A percentile compares a stretch with the other conserved stretches of the same genome.
Evolutionary conservation across 2,329 filamentous ascomycete species (phyloP).

Genomic region (Atkinsonella texensis): DNA sequence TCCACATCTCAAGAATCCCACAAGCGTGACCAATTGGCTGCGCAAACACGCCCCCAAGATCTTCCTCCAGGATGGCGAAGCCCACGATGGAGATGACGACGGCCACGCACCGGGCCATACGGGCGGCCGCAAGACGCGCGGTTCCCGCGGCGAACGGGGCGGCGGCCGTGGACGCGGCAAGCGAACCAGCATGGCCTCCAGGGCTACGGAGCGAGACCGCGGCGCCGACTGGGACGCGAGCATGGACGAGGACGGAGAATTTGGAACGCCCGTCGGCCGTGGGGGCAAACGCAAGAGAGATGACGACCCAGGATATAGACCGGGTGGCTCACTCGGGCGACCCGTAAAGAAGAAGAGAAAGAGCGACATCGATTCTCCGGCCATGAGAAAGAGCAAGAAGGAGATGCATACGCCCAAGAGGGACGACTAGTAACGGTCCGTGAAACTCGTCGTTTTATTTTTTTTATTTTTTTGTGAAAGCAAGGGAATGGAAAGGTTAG

Average conservation of each 20-base stretch:
- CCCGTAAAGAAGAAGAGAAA: conserved; percentile 48
- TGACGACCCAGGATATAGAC: conserved; percentile 47
- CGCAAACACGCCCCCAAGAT: conserved; percentile 73
- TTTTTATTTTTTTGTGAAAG: no score
- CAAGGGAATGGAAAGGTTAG: no score
- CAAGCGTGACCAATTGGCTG: conserved; percentile 93
- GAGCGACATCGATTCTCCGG: conserved; percentile 33
- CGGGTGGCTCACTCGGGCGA: conserved; percentile 41
- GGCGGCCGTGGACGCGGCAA: conserved; percentile 24
- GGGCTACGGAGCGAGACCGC: conserved; percentile 11
- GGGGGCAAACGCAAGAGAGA: conserved; percentile 41
- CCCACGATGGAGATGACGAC: conserved; percentile 27
- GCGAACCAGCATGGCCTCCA: conserved; percentile 16
- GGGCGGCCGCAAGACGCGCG: conserved; percentile 19
- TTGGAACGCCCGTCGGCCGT: conserved; percentile 20
- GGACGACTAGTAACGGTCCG: not conserved
- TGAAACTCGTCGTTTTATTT: no score
- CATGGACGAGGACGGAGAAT: conserved; percentile 28
- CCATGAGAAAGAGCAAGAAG: conserved; percentile 24
- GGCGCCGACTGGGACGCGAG: conserved; percentile 21
- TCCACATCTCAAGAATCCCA: conserved; percentile 54
- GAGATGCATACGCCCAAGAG: conserved; percentile 13
- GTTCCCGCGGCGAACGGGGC: conserved; percentile 18
- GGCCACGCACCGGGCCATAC: conserved; percentile 18
- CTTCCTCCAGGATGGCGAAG: conserved; percentile 61